A percentile compares a stretch with the other conserved stretches of the same genome.
phyloP scores from a whole-genome alignment of 2,329 filamentous ascomycete genomes.

The Mycocentrospora acerina region DNA sequence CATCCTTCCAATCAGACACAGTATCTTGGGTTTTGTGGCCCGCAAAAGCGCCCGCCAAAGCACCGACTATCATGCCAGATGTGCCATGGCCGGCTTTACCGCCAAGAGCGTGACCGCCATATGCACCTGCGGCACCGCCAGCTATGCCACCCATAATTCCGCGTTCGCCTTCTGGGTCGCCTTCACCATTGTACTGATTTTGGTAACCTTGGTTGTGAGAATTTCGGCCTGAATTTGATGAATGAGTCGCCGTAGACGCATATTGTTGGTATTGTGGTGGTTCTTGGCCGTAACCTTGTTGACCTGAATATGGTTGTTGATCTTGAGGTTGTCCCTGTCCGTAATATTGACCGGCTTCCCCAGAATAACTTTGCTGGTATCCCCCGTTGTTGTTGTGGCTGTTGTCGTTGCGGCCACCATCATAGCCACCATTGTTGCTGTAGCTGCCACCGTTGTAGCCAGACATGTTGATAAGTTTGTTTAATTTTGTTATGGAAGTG shows the following conservation, averaged over 20 bases:
- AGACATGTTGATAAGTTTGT: slow-evolving; percentile 4
- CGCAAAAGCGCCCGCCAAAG: slow-evolving; percentile 25
- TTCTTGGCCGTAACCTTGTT: slow-evolving; percentile 16
- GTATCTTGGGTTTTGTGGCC: slow-evolving; percentile 27
- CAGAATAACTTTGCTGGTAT: slow-evolving; percentile 11
- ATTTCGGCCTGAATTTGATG: slow-evolving; percentile 23
- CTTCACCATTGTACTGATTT: slow-evolving; percentile 22
- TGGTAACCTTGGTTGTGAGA: slow-evolving; percentile 25
- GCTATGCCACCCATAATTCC: slow-evolving; percentile 29
- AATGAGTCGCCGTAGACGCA: slow-evolving; percentile 20
- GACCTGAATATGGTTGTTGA: slow-evolving; percentile 1
- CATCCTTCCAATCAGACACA: slow-evolving; percentile 24
- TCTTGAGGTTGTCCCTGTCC: slow-evolving; percentile 8
- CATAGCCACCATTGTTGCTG: slow-evolving; percentile 3
- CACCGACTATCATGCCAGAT: slow-evolving; percentile 24
- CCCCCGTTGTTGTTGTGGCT: slow-evolving; percentile 10
- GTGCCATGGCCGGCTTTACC: slow-evolving; percentile 27
- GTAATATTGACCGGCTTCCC: slow-evolving; percentile 17
- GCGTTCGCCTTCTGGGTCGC: slow-evolving; percentile 25
- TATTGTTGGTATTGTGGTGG: slow-evolving; percentile 27
- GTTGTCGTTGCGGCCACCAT: slow-evolving; percentile 2
- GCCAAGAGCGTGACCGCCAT: slow-evolving; percentile 27
- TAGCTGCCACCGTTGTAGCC: slow-evolving; percentile 9
- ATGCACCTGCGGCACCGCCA: slow-evolving; percentile 29
- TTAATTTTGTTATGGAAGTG: background rate